These are phyloP conservation scores for Candida ponderosae DNA, from an alignment of 805 yeast genomes.

Conservation along the genomic window DNA sequence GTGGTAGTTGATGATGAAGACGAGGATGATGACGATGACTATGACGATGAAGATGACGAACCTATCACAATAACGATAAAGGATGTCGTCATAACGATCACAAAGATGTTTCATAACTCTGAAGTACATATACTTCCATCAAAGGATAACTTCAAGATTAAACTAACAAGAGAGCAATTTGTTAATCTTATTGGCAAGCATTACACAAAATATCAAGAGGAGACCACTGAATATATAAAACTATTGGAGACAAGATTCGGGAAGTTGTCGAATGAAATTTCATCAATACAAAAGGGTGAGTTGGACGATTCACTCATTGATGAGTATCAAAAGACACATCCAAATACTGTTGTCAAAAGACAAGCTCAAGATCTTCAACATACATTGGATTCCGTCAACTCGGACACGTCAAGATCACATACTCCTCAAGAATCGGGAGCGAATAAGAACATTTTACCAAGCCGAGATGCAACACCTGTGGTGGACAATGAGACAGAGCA, in stretches of 20 bases:
- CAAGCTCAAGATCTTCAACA: constrained; percentile 5
- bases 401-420: no score
- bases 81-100: constrained; percentile 19
- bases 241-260: constrained; percentile 9
- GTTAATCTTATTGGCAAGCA: constrained; percentile 7
- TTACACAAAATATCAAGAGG: constrained; percentile 5
- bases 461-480: constrained; percentile 17
- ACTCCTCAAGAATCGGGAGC: constrained; percentile 6
- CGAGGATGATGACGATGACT: not conserved
- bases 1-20: not conserved
- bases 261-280: constrained; percentile 8
- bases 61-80: constrained; percentile 7
- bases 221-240: constrained; percentile 3
- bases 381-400: no score
- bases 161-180: constrained; percentile 11
- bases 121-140: constrained; percentile 16
- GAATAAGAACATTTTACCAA: no score
- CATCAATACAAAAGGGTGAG: constrained; percentile 13
- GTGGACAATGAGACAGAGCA: constrained; percentile 2
- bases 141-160: constrained; percentile 16
- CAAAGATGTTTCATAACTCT: constrained; percentile 13
- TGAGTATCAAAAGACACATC: constrained; percentile 5
- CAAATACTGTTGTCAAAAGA: not conserved
- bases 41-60: not conserved
- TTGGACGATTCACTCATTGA: constrained; percentile 10